Conservation (phyloP, 1,139 yeast genomes). For the Komagataea norvegica region DNA sequence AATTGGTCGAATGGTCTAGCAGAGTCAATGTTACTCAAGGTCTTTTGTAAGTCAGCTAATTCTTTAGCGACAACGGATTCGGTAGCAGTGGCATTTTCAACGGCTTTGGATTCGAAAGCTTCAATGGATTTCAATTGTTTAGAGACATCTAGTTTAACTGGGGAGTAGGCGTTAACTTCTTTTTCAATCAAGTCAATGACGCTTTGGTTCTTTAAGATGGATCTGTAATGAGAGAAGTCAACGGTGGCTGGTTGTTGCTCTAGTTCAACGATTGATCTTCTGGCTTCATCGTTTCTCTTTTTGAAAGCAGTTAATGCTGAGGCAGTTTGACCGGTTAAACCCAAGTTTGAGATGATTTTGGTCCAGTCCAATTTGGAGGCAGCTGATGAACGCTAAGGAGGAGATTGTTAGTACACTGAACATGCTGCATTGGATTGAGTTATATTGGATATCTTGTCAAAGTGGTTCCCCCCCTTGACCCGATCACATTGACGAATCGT, state of each 20-base stretch:
- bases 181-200: constrained; percentile 79
- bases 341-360: constrained; percentile 80
- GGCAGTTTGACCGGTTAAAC: constrained; percentile 91
- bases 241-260: constrained; percentile 69
- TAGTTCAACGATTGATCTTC: constrained; percentile 69
- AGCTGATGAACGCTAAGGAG: constrained; percentile 43
- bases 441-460: not conserved
- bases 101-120: constrained; percentile 90
- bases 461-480: not conserved
- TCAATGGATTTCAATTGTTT: constrained; percentile 90
- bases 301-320: constrained; percentile 84
- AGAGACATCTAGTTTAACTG: constrained; percentile 79
- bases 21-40: constrained; percentile 87
- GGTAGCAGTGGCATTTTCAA: constrained; percentile 92
- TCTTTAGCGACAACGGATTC: constrained; percentile 86
- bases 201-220: constrained; percentile 72
- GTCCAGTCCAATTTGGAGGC: constrained; percentile 94
- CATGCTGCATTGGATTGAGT: not conserved
- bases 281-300: constrained; percentile 98
- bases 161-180: constrained; percentile 71
- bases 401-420: constrained; percentile 10
- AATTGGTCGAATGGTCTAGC: constrained; percentile 98
- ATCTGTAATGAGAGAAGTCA: constrained; percentile 78
- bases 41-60: constrained; percentile 77
- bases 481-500: too few relatives aligned